Evolutionary conservation across 345 rosid genomes (phyloP).

Genomic region (Eucalyptus caleyi): DNA sequence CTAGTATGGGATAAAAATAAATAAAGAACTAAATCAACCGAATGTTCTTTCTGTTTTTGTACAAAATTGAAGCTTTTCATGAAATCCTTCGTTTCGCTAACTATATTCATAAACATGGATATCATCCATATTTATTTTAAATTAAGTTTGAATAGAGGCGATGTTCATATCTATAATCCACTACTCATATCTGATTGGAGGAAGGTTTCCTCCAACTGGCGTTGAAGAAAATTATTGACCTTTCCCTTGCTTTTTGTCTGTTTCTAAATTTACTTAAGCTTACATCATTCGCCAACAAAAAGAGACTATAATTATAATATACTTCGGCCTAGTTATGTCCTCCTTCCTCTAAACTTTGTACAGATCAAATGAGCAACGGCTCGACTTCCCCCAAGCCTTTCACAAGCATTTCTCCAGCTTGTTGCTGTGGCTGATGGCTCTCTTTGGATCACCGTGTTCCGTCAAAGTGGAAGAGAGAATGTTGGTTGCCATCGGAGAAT

Average conservation of each 20-base stretch:
- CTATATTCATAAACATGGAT: background rate
- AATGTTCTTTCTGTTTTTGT: background rate
- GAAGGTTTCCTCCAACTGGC: background rate
- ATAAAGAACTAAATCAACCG: background rate
- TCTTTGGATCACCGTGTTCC: background rate
- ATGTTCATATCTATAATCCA: background rate
- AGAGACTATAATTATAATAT: background rate
- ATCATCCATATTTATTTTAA: background rate
- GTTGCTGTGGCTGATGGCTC: background rate
- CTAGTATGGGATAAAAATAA: background rate
- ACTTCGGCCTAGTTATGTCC: background rate
- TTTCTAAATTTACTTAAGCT: background rate
- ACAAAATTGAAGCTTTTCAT: background rate
- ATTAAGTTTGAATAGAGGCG: background rate
- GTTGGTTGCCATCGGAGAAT: background rate
- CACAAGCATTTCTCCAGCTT: background rate
- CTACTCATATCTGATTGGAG: background rate
- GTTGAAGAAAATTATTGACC: background rate
- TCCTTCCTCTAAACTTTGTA: background rate
- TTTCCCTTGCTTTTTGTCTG: background rate
- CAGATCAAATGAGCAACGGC: background rate
- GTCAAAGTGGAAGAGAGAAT: background rate
- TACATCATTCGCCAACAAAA: background rate
- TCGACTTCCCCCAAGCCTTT: background rate
- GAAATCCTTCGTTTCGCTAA: background rate